Conservation (phyloP, 2,329 filamentous ascomycete species). For the Aspergillus arachidicola region DNA sequence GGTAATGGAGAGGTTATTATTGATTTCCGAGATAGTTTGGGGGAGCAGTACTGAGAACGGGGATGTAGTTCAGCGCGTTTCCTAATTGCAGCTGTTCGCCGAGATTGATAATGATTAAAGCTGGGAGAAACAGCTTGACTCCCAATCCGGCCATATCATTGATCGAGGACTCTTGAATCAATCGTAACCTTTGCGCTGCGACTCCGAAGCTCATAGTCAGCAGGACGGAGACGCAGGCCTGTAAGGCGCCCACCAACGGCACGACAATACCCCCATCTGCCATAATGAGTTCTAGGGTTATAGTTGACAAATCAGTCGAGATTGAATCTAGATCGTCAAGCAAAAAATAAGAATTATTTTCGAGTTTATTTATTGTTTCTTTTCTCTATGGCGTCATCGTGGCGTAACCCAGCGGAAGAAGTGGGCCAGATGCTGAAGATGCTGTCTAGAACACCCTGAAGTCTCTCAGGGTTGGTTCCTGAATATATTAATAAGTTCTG, state of each 20-base stretch:
- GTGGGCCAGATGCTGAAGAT: background rate
- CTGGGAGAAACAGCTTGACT: constrained; percentile 57
- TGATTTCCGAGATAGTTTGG: background rate
- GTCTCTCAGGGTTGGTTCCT: background rate
- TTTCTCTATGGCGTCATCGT: constrained; percentile 13
- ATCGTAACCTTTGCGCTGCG: constrained; percentile 52
- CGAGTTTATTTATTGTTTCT: background rate
- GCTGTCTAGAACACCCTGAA: background rate
- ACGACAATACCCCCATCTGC: constrained; percentile 20
- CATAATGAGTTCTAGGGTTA: constrained; percentile 10
- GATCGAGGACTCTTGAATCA: constrained; percentile 51
- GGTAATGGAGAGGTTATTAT: background rate
- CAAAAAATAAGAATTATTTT: background rate
- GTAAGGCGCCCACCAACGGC: constrained; percentile 55
- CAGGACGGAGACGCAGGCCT: constrained; percentile 58
- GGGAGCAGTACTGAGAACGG: constrained; percentile 46
- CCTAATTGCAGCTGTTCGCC: constrained; percentile 54
- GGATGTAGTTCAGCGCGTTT: constrained; percentile 52
- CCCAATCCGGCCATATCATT: constrained; percentile 57
- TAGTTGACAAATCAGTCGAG: background rate
- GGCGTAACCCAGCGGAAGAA: background rate
- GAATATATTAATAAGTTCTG: no score
- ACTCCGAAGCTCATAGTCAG: constrained; percentile 58
- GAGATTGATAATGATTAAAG: constrained; percentile 56
- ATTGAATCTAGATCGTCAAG: background rate